Evolutionary conservation across 1,139 yeast species (phyloP).

Genomic region (Saccharomyces hybrid): DNA sequence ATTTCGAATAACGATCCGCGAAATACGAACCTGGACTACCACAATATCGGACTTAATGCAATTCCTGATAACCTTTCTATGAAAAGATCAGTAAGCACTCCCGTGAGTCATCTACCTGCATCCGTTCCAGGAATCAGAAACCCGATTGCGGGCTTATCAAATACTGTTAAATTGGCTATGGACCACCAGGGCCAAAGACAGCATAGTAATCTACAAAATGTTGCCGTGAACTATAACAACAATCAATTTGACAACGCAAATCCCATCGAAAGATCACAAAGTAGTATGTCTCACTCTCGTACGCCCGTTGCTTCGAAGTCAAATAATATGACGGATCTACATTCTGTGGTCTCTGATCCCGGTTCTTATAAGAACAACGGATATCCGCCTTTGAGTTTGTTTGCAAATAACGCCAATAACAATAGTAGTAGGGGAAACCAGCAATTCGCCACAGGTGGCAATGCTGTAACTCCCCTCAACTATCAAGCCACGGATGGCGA

Average conservation of each 20-base stretch:
- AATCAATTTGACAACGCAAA: background rate
- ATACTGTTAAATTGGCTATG: background rate
- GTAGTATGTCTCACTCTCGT: background rate
- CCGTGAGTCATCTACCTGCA: background rate
- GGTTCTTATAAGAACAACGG: background rate
- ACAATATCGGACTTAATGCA: background rate
- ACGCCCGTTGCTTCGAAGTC: background rate
- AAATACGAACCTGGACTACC: background rate
- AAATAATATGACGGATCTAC: background rate
- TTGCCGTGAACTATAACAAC: background rate
- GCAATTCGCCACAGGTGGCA: background rate
- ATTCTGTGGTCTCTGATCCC: background rate
- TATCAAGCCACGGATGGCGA: background rate
- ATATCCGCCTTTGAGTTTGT: background rate
- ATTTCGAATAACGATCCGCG: background rate
- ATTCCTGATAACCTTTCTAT: background rate
- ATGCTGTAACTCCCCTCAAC: background rate
- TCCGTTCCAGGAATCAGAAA: background rate
- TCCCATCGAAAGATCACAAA: background rate
- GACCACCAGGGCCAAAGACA: background rate
- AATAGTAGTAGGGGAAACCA: background rate
- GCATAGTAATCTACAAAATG: background rate
- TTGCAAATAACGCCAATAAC: background rate
- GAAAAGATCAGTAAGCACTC: background rate
- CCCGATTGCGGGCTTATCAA: background rate